phyloP scores from a whole-genome alignment of 1,139 yeast species.

The Candida anutae region DNA sequence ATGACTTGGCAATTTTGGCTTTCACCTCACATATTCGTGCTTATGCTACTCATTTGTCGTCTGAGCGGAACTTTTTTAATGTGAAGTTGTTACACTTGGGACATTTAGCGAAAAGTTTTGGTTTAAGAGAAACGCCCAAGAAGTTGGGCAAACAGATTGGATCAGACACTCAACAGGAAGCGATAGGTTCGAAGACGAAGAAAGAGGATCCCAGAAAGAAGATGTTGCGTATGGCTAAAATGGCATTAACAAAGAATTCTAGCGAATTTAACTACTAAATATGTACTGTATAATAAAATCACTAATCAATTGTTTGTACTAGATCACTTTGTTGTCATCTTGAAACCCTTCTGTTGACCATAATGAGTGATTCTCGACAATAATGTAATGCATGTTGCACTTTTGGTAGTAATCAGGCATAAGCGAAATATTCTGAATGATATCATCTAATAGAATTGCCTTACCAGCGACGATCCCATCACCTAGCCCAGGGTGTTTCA shows the following conservation, averaged over 20 bases:
- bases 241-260: conserved; percentile 53
- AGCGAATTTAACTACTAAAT: conserved; percentile 65
- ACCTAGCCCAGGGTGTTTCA: conserved; percentile 65
- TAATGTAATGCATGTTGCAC: conserved; percentile 42
- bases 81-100: conserved; percentile 82
- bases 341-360: conserved; percentile 39
- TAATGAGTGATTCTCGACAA: conserved; percentile 75
- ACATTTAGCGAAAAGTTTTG: conserved; percentile 91
- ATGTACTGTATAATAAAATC: background rate
- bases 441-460: conserved; percentile 74
- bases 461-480: conserved; percentile 70
- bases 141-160: conserved; percentile 44
- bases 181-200: conserved; percentile 21
- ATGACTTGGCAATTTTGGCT: conserved; percentile 62
- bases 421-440: conserved; percentile 60
- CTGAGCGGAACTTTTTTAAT: conserved; percentile 74
- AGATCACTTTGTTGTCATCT: no score
- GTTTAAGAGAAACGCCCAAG: conserved; percentile 89
- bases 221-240: conserved; percentile 71
- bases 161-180: conserved; percentile 13
- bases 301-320: no score
- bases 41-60: conserved; percentile 86
- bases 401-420: conserved; percentile 39
- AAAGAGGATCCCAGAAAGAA: conserved; percentile 60
- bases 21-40: conserved; percentile 89